These are phyloP conservation scores for Earliella scabrosa DNA, from an alignment of 1,284 basidiomycete species.

Conservation along the genomic window DNA sequence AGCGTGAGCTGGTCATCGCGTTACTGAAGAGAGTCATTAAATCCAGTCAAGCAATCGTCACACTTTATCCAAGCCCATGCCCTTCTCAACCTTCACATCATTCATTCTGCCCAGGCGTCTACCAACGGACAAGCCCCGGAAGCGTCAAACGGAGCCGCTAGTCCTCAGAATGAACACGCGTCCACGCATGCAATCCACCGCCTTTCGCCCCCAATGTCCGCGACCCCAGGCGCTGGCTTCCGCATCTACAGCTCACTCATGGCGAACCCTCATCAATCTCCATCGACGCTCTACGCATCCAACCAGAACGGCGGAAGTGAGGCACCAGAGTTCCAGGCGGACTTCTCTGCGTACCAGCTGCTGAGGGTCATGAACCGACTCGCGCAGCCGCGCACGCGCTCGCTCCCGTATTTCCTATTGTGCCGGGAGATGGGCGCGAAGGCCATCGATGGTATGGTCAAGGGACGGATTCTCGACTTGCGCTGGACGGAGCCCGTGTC, in stretches of 20 bases:
- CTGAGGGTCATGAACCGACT: slow-evolving; percentile 77
- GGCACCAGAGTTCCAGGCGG: slow-evolving; percentile 38
- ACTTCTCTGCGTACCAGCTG: slow-evolving; percentile 74
- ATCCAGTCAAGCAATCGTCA: slow-evolving; percentile 68
- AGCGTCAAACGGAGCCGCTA: slow-evolving; percentile 11
- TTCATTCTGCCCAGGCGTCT: slow-evolving; percentile 67
- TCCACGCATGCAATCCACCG: slow-evolving; percentile 56
- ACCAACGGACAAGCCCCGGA: slow-evolving; percentile 26
- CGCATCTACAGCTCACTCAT: slow-evolving; percentile 63
- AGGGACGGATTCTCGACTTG: slow-evolving; percentile 72
- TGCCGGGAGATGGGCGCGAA: slow-evolving; percentile 78
- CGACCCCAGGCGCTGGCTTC: slow-evolving; percentile 48
- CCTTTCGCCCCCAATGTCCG: slow-evolving; percentile 30
- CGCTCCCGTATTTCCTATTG: slow-evolving; percentile 75
- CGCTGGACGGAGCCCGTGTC: slow-evolving; percentile 76
- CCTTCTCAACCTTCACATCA: slow-evolving; percentile 74
- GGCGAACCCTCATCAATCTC: slow-evolving; percentile 42
- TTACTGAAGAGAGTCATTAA: slow-evolving; percentile 5
- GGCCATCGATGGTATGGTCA: slow-evolving; percentile 82
- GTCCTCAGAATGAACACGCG: slow-evolving; percentile 34
- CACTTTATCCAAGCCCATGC: slow-evolving; percentile 80
- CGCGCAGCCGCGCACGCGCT: slow-evolving; percentile 59
- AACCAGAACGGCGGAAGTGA: slow-evolving; percentile 24
- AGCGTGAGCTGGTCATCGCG: neutral
- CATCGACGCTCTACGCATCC: slow-evolving; percentile 28